phyloP scores from a whole-genome alignment of 805 yeast genomes.

The Metschnikowia corniflorae region DNA sequence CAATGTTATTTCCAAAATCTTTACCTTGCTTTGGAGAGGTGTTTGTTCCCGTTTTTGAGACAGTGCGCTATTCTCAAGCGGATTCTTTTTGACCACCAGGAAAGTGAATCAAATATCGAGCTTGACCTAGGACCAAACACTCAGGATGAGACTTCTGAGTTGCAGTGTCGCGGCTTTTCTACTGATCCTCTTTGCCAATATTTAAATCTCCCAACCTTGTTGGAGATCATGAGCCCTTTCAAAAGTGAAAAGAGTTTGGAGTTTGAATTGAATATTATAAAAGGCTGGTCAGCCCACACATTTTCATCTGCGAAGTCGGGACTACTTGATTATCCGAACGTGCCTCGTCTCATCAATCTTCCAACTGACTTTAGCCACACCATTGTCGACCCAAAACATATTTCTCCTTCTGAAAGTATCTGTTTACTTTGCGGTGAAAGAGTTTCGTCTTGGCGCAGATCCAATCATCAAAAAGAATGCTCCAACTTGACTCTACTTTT shows the following conservation, averaged over 20 bases:
- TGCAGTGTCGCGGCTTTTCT: too few relatives aligned
- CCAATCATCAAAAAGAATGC: conserved; percentile 9
- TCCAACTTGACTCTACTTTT: conserved; percentile 6
- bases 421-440: conserved; percentile 36
- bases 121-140: too few relatives aligned
- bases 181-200: conserved; percentile 24
- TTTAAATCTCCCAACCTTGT: conserved; percentile 22
- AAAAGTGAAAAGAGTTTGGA: not conserved
- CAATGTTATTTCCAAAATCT: conserved; percentile 2
- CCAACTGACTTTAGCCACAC: conserved; percentile 41
- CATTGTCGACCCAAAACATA: conserved; percentile 20
- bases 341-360: conserved; percentile 48
- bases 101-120: conserved; percentile 26
- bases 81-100: too few relatives aligned
- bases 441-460: conserved; percentile 1
- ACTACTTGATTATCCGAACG: conserved; percentile 51
- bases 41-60: conserved; percentile 31
- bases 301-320: not conserved
- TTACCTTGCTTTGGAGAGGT: conserved; percentile 13
- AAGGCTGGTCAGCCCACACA: too few relatives aligned
- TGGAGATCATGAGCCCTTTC: not conserved
- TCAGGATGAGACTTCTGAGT: too few relatives aligned
- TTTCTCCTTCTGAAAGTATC: conserved; percentile 20
- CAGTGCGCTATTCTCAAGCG: conserved; percentile 33
- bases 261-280: conserved; percentile 6